A percentile compares a stretch with the other conserved stretches of the same genome.
phyloP scores from a whole-genome alignment of 148 eudicot genomes.

The Gaultheria prostrata region DNA sequence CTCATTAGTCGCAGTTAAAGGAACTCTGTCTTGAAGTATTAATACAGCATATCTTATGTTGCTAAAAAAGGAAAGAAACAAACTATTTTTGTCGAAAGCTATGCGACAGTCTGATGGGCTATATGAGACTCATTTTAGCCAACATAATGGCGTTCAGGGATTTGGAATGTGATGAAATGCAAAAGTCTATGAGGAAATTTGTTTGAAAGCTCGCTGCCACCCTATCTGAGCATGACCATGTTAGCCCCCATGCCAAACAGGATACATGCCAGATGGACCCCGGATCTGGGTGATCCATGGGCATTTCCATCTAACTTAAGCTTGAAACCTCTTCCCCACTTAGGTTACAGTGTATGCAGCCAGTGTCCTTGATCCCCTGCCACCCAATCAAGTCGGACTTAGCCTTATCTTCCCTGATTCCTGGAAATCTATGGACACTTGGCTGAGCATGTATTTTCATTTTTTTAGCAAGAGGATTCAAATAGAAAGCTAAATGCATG shows the following conservation, averaged over 20 bases:
- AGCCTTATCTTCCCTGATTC: neutral
- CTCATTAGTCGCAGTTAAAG: neutral
- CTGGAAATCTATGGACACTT: neutral
- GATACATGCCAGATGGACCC: neutral
- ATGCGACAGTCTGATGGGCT: neutral
- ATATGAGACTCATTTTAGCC: neutral
- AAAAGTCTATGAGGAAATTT: neutral
- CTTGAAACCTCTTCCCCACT: neutral
- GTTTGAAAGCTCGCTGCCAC: neutral
- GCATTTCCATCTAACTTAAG: neutral
- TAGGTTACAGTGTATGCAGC: neutral
- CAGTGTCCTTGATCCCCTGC: neutral
- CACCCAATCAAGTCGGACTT: neutral
- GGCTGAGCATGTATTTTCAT: neutral
- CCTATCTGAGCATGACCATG: neutral
- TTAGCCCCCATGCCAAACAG: neutral
- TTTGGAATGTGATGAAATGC: neutral
- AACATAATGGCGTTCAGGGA: neutral
- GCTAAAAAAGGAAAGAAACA: neutral
- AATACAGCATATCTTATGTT: neutral
- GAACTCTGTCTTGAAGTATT: neutral
- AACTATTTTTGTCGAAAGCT: neutral
- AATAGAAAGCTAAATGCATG: neutral
- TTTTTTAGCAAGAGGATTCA: neutral
- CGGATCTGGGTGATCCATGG: neutral